These are phyloP conservation scores for Microcyclospora pomicola DNA, from an alignment of 2,329 filamentous ascomycete species.

Conservation along the genomic window DNA sequence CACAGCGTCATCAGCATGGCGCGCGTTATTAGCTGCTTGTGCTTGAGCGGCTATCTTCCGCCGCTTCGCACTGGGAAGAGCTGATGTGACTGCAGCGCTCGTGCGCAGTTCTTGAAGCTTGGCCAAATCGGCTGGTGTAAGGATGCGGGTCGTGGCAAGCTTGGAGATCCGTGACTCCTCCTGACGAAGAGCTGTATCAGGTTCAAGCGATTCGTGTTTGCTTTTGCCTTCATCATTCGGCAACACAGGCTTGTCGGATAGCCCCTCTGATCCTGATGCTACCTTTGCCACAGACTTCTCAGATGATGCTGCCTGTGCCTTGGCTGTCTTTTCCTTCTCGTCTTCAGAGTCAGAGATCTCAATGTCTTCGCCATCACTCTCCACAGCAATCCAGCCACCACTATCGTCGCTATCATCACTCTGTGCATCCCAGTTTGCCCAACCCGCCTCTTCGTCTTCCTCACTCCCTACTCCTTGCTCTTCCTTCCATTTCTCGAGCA, in stretches of 20 bases:
- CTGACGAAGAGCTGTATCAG: slow-evolving; percentile 16
- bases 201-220: slow-evolving; percentile 19
- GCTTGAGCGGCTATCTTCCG: slow-evolving; percentile 19
- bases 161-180: slow-evolving; percentile 38
- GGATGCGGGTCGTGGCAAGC: slow-evolving; percentile 81
- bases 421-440: slow-evolving; percentile 48
- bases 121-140: slow-evolving; percentile 89
- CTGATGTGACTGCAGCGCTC: slow-evolving; percentile 55
- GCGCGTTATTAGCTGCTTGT: slow-evolving; percentile 20
- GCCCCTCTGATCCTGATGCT: slow-evolving; percentile 5
- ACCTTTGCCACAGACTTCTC: slow-evolving; percentile 6
- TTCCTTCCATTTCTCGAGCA: slow-evolving; percentile 86
- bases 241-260: slow-evolving; percentile 4
- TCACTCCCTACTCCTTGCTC: slow-evolving; percentile 59
- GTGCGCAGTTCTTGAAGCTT: slow-evolving; percentile 82
- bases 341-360: slow-evolving; percentile 61
- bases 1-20: slow-evolving; percentile 69
- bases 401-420: slow-evolving; percentile 53
- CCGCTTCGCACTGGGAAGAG: slow-evolving; percentile 33
- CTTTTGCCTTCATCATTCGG: slow-evolving; percentile 5
- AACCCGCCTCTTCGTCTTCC: slow-evolving; percentile 40
- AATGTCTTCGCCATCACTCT: slow-evolving; percentile 65
- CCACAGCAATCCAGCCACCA: slow-evolving; percentile 85
- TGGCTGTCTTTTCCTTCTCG: slow-evolving; percentile 32
- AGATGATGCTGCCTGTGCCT: slow-evolving; percentile 23